Percentiles rank a stretch among this genome's conserved stretches.
Evolutionary conservation across 352 stramenopile species (phyloP).

Genomic region (Phytopythium boreale): DNA sequence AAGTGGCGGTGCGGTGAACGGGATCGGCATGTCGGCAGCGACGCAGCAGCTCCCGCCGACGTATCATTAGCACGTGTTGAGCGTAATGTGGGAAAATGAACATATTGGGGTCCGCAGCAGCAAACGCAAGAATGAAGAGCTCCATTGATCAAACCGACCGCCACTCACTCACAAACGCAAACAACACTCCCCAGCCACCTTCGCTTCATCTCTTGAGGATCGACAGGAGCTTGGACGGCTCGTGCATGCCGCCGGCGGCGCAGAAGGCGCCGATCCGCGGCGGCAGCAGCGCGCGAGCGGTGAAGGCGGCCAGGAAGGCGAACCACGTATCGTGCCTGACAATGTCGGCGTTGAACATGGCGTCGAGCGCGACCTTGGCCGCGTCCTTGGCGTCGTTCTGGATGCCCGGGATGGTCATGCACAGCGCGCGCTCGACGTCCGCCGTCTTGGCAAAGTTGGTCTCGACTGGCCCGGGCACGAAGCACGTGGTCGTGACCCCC

Average conservation of each 20-base stretch:
- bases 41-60: background rate
- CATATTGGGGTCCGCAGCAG: background rate
- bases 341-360: constrained; percentile 59
- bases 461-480: constrained; percentile 60
- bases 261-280: constrained; percentile 22
- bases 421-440: constrained; percentile 28
- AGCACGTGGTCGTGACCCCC: constrained; percentile 77
- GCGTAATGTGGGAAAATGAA: background rate
- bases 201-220: constrained; percentile 33
- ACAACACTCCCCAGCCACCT: background rate
- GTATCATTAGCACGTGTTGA: background rate
- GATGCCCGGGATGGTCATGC: constrained; percentile 34
- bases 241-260: constrained; percentile 28
- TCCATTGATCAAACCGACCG: background rate
- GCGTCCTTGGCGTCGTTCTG: constrained; percentile 46
- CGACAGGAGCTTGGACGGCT: constrained; percentile 32
- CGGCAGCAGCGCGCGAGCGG: constrained; percentile 26
- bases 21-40: background rate
- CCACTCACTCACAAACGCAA: background rate
- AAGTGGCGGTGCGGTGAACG: background rate
- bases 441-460: constrained; percentile 69
- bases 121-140: background rate
- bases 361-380: constrained; percentile 45
- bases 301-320: constrained; percentile 26
- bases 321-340: constrained; percentile 52